phyloP scores from a whole-genome alignment of 768 basidiomycete genomes.

The Hygrocybe coccinea region DNA sequence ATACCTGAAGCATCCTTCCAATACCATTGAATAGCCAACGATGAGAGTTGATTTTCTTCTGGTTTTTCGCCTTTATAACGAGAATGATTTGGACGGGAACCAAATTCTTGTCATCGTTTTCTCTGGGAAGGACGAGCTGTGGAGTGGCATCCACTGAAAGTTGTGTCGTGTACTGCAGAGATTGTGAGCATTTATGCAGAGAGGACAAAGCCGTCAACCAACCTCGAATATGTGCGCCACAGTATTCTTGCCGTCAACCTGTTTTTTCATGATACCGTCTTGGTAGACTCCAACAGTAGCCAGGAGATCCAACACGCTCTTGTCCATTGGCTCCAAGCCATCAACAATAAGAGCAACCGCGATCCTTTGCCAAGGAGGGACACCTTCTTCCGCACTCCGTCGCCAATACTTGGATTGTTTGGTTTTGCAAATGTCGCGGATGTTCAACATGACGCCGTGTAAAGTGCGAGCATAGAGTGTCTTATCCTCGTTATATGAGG shows the following conservation, averaged over 20 bases:
- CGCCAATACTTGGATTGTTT: constrained; percentile 93
- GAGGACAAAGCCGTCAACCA: constrained; percentile 4
- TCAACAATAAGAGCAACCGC: constrained; percentile 87
- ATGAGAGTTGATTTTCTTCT: constrained; percentile 95
- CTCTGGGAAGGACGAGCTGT: constrained; percentile 84
- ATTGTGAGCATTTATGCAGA: constrained; percentile 3
- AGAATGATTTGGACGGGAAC: constrained; percentile 91
- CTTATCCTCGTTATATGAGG: constrained; percentile 91
- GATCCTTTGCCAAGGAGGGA: constrained; percentile 87
- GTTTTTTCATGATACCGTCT: constrained; percentile 93
- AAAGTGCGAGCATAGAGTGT: constrained; percentile 74
- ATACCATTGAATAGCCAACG: constrained; percentile 96
- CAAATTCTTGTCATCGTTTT: constrained; percentile 85
- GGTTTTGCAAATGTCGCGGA: constrained; percentile 94
- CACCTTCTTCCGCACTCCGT: constrained; percentile 73
- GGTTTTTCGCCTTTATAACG: constrained; percentile 88
- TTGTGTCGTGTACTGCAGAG: constrained; percentile 85
- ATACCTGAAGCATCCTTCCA: constrained; percentile 69
- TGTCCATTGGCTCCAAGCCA: constrained; percentile 93
- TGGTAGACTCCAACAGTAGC: constrained; percentile 92
- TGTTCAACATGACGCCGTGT: constrained; percentile 96
- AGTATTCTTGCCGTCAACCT: constrained; percentile 81
- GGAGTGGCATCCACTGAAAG: constrained; percentile 89
- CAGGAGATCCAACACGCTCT: constrained; percentile 82
- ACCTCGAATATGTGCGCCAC: constrained; percentile 96